Conservation (phyloP, 2,329 filamentous ascomycete species). For the Penicillium sp. region DNA sequence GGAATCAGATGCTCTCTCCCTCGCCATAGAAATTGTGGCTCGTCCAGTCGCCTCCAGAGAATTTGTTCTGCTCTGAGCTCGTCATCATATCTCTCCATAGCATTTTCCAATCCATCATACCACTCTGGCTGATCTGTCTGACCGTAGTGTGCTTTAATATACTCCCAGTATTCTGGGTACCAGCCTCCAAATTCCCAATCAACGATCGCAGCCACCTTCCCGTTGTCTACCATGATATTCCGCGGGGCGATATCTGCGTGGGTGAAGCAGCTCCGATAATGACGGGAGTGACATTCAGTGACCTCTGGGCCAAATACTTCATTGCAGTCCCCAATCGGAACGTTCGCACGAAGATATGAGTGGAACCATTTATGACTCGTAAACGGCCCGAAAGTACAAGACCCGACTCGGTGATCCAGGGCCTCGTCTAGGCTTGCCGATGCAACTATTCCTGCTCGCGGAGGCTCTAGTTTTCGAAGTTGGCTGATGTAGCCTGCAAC, state of each 20-base stretch:
- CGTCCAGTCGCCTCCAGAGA: not conserved
- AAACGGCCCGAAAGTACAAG: not conserved
- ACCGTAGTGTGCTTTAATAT: not conserved
- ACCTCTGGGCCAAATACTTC: not conserved
- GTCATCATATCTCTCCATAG: not conserved
- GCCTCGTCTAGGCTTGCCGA: not conserved
- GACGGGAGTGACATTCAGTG: not conserved
- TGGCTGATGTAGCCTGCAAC: not conserved
- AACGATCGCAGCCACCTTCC: not conserved
- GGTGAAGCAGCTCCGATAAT: not conserved
- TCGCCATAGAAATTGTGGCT: not conserved
- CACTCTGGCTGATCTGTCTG: not conserved
- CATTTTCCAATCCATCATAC: not conserved
- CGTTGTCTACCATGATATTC: not conserved
- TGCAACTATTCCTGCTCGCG: not conserved
- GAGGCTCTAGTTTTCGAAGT: not conserved
- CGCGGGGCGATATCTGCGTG: not conserved
- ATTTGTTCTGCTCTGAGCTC: not conserved
- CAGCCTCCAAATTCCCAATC: not conserved
- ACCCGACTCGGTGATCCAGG: not conserved
- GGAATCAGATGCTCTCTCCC: not conserved
- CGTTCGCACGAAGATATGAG: not conserved
- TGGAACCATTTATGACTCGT: not conserved
- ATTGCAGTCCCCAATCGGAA: not conserved
- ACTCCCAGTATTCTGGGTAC: slow-evolving; percentile 6